Evolutionary conservation across 306 rosid species (phyloP).

Genomic region (Hippophae gyantsensis): DNA sequence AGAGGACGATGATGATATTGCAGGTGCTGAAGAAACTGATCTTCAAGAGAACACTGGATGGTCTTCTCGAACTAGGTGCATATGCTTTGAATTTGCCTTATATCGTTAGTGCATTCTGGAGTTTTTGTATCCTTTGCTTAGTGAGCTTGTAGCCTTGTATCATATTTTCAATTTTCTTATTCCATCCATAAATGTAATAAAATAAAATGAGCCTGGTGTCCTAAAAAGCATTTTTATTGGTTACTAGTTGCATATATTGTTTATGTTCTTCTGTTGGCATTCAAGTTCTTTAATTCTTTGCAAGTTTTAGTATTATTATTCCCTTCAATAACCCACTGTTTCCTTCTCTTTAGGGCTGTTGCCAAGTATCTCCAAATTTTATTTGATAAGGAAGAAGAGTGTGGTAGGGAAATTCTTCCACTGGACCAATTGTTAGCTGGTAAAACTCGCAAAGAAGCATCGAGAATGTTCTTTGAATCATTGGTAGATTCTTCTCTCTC

Average conservation of each 20-base stretch:
- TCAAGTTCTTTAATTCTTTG: not conserved
- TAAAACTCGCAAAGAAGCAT: slow-evolving; percentile 68
- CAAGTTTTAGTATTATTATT: not conserved
- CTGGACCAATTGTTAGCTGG: slow-evolving; percentile 61
- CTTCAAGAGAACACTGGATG: slow-evolving; percentile 84
- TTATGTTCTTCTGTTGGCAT: too few species aligned
- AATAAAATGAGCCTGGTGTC: too few species aligned
- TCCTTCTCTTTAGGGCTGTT: slow-evolving; percentile 57
- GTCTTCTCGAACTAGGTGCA: slow-evolving; percentile 86
- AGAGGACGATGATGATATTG: slow-evolving; percentile 46
- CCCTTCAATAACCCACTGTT: slow-evolving; percentile 11
- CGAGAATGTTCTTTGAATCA: slow-evolving; percentile 72
- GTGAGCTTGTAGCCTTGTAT: too few species aligned
- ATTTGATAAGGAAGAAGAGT: slow-evolving; percentile 66
- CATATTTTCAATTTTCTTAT: too few species aligned
- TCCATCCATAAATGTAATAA: too few species aligned
- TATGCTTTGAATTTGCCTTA: not conserved
- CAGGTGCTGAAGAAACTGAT: slow-evolving; percentile 48
- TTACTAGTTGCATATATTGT: too few species aligned
- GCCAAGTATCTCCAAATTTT: slow-evolving; percentile 83
- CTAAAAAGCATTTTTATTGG: too few species aligned
- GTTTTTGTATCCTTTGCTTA: too few species aligned
- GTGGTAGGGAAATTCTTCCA: slow-evolving; percentile 52
- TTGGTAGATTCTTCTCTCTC: slow-evolving; percentile 42
- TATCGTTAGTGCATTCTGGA: too few species aligned